Conservation (phyloP, 225 moss, liverwort and hornwort species). For the Sphagnum contortum region DNA sequence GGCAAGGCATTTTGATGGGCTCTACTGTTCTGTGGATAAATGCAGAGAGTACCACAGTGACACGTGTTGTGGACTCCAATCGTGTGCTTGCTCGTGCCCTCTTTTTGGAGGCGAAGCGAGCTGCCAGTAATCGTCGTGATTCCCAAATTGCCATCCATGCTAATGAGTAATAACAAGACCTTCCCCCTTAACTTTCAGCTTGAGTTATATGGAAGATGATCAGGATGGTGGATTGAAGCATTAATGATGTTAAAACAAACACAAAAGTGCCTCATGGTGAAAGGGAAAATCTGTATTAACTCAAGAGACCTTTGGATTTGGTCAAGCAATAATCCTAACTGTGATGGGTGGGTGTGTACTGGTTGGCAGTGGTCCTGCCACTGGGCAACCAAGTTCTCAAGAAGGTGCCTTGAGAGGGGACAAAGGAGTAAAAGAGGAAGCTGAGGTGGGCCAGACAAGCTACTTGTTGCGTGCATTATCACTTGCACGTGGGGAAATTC, state of each 20-base stretch:
- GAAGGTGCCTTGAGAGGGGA: constrained; percentile 90
- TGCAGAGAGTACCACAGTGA: constrained; percentile 62
- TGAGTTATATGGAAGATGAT: no score
- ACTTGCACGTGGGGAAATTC: constrained; percentile 65
- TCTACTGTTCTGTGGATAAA: constrained; percentile 89
- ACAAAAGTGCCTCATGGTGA: no score
- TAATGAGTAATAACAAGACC: constrained; percentile 21
- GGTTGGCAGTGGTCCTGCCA: neutral
- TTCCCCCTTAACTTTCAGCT: no score
- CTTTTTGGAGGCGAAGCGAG: constrained; percentile 44
- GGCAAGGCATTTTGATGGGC: constrained; percentile 91
- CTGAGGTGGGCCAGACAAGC: constrained; percentile 69
- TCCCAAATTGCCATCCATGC: constrained; percentile 24
- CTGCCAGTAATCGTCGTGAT: constrained; percentile 21
- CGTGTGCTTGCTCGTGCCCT: constrained; percentile 77
- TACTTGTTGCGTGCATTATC: constrained; percentile 77
- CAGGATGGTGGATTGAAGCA: no score
- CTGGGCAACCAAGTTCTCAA: constrained; percentile 13
- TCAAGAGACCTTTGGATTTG: no score
- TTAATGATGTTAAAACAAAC: no score
- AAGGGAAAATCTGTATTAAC: no score
- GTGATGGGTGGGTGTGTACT: no score
- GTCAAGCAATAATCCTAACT: no score
- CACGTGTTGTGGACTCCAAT: constrained; percentile 74
- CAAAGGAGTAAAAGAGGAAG: constrained; percentile 76